Base-by-base conservation (phyloP, 1,284 basidiomycete species). In the Tylopilus orsonianus region DNA sequence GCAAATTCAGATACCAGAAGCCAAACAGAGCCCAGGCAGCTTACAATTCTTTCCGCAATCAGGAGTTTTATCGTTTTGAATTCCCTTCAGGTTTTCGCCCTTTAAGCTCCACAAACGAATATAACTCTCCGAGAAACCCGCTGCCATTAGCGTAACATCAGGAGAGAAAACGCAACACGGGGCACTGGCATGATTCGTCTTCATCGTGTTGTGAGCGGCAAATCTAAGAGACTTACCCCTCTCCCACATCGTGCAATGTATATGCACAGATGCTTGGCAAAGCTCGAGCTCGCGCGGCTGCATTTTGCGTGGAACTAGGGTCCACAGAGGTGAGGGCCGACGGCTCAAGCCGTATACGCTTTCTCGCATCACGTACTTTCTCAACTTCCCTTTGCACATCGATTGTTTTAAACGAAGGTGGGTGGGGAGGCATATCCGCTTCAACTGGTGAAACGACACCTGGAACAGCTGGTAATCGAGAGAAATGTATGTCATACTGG, bases 21-120 rank as follows among this genome's bases (percentile, higher is more conserved):
- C 12, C 14, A 24, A 29, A n/a, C 22, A 27, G n/a, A 37, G 27
- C 16, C 36, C 13, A 40, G 20, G 22, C 13, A 39, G 44, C 85
- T 56, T 50, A 90, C 90, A 67, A 62, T 92, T 90, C 65, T 79
- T 80, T 54, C 90, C 77, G 14, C 79, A 74, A 42, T 74, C 82
- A 5, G 82, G 65, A 18, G 81, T 78, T 51, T 92, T 89, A 57
- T 94, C 85, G 58, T 85, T 88, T 54, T 86, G 77, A 59, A 87
- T 74, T 8, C 83, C 89, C 59, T 79, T 83, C 42, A 99, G 71
- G 60, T 88, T 90, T 66, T 98, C 93, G 18, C 93, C 93, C 62
- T 95, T 97, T 48, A 98, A 71, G 64, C 84, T 97, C 96, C 97
- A 99, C 49, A 99, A 59, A 47, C 95, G 81, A 51, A 99, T 88